Conservation (phyloP, 257 asterid species). For the Eucommia ulmoides region DNA sequence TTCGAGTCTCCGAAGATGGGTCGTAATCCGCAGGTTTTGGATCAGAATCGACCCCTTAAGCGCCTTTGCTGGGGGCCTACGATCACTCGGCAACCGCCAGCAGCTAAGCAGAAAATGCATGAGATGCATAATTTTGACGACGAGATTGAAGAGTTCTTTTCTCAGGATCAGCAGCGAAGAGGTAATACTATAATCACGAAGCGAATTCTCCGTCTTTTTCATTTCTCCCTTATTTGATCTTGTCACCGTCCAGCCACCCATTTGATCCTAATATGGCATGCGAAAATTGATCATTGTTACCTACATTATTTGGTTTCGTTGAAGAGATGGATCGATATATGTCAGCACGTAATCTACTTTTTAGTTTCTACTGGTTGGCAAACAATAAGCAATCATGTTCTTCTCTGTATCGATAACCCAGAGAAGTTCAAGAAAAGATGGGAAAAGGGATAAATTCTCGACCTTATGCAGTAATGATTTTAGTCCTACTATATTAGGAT, state of each 20-base stretch:
- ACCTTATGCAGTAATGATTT: no score
- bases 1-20: neutral
- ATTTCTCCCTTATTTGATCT: no score
- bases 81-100: neutral
- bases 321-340: no score
- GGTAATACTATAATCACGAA: no score
- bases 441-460: no score
- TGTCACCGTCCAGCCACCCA: no score
- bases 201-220: no score
- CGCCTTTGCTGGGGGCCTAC: neutral
- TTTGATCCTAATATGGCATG: no score
- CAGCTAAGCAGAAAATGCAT: slow-evolving; percentile 5
- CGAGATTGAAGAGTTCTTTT: slow-evolving; percentile 79
- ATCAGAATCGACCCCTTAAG: neutral
- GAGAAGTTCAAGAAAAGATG: neutral
- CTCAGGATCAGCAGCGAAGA: slow-evolving; percentile 45
- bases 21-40: neutral
- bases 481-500: no score
- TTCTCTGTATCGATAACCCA: neutral
- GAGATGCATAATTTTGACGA: slow-evolving; percentile 35
- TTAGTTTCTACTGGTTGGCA: neutral
- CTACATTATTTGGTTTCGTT: no score
- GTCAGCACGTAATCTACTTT: neutral
- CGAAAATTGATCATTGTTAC: no score
- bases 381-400: no score